These are phyloP conservation scores for Aspergillus sergii DNA, from an alignment of 2,329 filamentous ascomycete genomes.

Conservation along the genomic window DNA sequence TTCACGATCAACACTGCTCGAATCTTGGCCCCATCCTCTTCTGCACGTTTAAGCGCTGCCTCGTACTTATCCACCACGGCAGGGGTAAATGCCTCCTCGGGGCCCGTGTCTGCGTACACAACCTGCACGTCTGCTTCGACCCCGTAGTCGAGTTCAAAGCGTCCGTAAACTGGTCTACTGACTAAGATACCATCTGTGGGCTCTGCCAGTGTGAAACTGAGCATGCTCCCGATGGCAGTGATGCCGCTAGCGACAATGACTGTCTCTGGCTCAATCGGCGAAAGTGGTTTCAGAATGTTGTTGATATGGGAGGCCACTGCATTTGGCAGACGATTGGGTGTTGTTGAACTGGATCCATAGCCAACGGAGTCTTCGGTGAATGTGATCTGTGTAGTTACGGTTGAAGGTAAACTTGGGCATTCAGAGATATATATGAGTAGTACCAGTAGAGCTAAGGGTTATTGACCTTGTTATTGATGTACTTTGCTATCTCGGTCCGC, in stretches of 20 bases:
- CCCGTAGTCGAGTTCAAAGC: conserved; percentile 54
- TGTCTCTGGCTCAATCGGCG: conserved; percentile 37
- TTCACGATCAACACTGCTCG: conserved; percentile 48
- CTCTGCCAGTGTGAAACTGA: conserved; percentile 47
- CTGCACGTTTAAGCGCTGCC: conserved; percentile 35
- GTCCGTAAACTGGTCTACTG: conserved; percentile 50
- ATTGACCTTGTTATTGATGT: conserved; percentile 41
- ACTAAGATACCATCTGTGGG: conserved; percentile 51
- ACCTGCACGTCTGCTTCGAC: conserved; percentile 45
- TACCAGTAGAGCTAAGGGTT: not conserved
- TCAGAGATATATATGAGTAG: not conserved
- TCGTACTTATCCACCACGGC: conserved; percentile 41
- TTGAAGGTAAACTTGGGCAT: not conserved
- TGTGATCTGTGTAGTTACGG: conserved; percentile 25
- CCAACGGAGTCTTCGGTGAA: conserved; percentile 39
- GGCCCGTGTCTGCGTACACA: conserved; percentile 42
- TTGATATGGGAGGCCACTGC: conserved; percentile 48
- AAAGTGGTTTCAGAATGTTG: conserved; percentile 41
- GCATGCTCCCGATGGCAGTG: conserved; percentile 46
- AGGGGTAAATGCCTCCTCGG: conserved; percentile 42
- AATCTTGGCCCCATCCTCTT: conserved; percentile 36
- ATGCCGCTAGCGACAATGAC: conserved; percentile 47
- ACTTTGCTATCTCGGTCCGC: conserved; percentile 41
- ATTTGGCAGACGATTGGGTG: conserved; percentile 40
- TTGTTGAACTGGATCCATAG: conserved; percentile 45